Conservation (phyloP, 78 protist species). For the Dictyostelium purpureum region DNA sequence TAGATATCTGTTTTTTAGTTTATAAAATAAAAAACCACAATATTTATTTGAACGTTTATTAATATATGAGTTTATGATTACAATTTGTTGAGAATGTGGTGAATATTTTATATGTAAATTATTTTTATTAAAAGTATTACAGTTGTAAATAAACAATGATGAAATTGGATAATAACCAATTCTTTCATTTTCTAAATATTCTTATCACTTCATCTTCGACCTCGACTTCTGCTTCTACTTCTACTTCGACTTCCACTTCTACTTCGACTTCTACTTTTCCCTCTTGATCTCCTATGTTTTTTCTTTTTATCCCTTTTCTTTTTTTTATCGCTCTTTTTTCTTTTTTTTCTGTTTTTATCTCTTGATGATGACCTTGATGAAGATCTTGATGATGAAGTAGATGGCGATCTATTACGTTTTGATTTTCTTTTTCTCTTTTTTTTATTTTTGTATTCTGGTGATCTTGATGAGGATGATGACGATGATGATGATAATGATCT, state of each 20-base stretch:
- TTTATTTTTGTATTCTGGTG: too few relatives aligned
- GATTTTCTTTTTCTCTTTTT: too few relatives aligned
- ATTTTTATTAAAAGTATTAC: conserved; percentile 17
- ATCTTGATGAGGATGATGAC: neutral
- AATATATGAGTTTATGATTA: too few relatives aligned
- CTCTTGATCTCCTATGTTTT: neutral
- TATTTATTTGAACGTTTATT: too few relatives aligned
- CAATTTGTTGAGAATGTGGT: too few relatives aligned
- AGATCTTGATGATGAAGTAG: neutral
- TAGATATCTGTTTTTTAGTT: too few relatives aligned
- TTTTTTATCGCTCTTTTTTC: neutral
- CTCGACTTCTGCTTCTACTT: neutral
- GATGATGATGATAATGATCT: neutral
- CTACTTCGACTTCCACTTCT: neutral
- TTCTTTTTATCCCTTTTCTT: neutral
- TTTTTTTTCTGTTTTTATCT: neutral
- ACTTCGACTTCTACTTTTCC: neutral
- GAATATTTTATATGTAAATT: too few relatives aligned
- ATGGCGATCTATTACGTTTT: neutral
- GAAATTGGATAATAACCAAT: conserved; percentile 39
- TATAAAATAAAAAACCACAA: too few relatives aligned
- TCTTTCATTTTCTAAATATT: conserved; percentile 54
- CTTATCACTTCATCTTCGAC: neutral
- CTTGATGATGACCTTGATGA: neutral
- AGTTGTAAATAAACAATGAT: conserved; percentile 40